phyloP scores from a whole-genome alignment of 305 asterid genomes.

The Nicotiana rustica region DNA sequence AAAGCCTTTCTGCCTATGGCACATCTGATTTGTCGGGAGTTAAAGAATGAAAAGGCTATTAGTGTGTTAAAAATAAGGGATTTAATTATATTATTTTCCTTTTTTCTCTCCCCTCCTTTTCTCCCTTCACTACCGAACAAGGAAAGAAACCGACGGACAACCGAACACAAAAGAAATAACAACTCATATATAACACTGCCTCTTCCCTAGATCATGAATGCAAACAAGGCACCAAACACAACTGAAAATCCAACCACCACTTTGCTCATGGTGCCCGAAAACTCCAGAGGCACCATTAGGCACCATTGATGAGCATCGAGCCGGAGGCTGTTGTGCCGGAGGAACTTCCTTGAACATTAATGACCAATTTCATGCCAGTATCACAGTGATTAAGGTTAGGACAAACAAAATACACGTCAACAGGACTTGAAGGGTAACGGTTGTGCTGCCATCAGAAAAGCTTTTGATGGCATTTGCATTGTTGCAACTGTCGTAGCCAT shows the following conservation, averaged over 20 bases:
- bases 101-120: no score
- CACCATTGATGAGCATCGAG: not conserved
- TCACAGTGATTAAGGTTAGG: conserved; percentile 43
- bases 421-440: conserved; percentile 37
- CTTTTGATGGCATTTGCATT: conserved; percentile 41
- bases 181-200: conserved; percentile 43
- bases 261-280: conserved; percentile 34
- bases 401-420: conserved; percentile 43
- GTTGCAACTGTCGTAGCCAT: conserved; percentile 43
- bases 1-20: no score
- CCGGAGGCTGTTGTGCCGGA: conserved; percentile 17
- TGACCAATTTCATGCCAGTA: conserved; percentile 44
- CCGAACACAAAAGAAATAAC: not conserved
- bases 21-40: no score
- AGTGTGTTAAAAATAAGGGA: no score
- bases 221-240: conserved; percentile 36
- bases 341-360: conserved; percentile 43
- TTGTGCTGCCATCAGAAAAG: conserved; percentile 37
- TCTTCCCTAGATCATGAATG: conserved; percentile 48
- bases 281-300: conserved; percentile 38
- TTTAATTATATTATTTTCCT: no score
- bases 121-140: no score
- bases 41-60: no score
- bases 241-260: conserved; percentile 36
- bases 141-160: not conserved